Base-by-base conservation (phyloP, 2,329 filamentous ascomycete species). In the Clarireedia sp. region DNA sequence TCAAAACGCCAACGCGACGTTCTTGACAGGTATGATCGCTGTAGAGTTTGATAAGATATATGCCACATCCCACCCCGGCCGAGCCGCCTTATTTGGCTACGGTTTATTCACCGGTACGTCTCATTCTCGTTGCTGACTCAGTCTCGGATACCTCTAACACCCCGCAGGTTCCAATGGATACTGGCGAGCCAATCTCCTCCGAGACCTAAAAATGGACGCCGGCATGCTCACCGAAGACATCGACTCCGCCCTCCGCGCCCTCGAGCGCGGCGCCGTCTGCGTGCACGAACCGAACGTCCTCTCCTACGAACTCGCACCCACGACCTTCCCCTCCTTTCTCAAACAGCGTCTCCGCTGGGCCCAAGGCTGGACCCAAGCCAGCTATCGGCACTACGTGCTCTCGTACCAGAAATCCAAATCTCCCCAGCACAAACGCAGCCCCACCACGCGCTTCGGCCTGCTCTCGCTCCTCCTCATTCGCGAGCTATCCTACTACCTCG, bases 41-140 rank as follows among this genome's bases (percentile, higher is more conserved):
- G 71, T 77, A 36, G 75, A 77, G 58, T 77, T 77, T 55, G 75
- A 77, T 64, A 77, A 77, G 63, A 77, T 77, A 57, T 77, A 77
- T 59, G 75, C 74, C 2, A 74, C 76, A 10, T 76, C 75, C 10
- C 75, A 77, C 59, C 75, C 75, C 2, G 75, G 75, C 5, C 70
- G 75, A 9, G 70, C 73, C 9, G 68, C 71, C 5, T 72, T 77
- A 68, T 77, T 72, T 64, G 71, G 70, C 4, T 77, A 77, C 54
- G 75, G 74, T 14, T 69, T 77, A 5, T 77, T 77, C 65, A 75
- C 73, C 52, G 75, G 52, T 51, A 44, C 47, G 12, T 12, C 2
- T 3, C 33, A 10, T 4, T 12, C 17, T 17, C 8, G 1, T 9
- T 9, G 7, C 7, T 6, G 26, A 2, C 24, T 14, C 5, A 3